Evolutionary conservation across 495 filamentous ascomycete genomes (phyloP).

Genomic region (Xylaria curta): DNA sequence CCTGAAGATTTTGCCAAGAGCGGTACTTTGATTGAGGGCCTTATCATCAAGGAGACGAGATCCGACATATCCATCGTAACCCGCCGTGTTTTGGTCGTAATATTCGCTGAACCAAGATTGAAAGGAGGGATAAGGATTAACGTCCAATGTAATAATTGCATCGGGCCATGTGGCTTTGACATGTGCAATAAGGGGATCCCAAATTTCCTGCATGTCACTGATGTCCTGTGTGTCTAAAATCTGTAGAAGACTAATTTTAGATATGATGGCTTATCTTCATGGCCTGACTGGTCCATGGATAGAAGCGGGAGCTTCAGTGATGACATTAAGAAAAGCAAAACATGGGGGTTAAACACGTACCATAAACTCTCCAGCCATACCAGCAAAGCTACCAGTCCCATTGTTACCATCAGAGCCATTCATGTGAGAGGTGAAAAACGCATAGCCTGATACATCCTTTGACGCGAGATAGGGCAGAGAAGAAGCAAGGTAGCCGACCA

Average conservation of each 20-base stretch:
- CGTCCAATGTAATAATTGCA: conserved; percentile 41
- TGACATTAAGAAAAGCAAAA: no score
- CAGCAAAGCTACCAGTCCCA: conserved; percentile 39
- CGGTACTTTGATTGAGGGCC: conserved; percentile 20
- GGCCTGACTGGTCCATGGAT: background rate
- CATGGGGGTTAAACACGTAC: background rate
- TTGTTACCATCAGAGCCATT: conserved; percentile 27
- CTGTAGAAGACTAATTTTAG: background rate
- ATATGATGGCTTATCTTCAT: background rate
- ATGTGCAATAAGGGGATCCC: conserved; percentile 46
- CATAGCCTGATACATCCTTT: conserved; percentile 50
- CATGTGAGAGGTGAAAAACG: conserved; percentile 42
- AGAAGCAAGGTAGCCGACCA: conserved; percentile 47
- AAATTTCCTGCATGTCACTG: conserved; percentile 51
- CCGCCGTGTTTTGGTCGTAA: conserved; percentile 42
- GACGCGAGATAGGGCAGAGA: conserved; percentile 45
- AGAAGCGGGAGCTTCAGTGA: background rate
- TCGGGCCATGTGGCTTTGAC: conserved; percentile 56
- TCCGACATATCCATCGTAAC: conserved; percentile 49
- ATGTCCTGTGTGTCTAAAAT: conserved; percentile 36
- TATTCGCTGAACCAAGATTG: conserved; percentile 53
- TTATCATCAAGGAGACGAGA: conserved; percentile 48
- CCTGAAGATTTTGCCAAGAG: conserved; percentile 36
- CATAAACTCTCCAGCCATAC: conserved; percentile 35
- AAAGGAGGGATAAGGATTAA: conserved; percentile 51